Percentiles rank a stretch among this genome's conserved stretches.
phyloP scores from a whole-genome alignment of 1,139 yeast species.

The Suhomyces bolitotheri region DNA sequence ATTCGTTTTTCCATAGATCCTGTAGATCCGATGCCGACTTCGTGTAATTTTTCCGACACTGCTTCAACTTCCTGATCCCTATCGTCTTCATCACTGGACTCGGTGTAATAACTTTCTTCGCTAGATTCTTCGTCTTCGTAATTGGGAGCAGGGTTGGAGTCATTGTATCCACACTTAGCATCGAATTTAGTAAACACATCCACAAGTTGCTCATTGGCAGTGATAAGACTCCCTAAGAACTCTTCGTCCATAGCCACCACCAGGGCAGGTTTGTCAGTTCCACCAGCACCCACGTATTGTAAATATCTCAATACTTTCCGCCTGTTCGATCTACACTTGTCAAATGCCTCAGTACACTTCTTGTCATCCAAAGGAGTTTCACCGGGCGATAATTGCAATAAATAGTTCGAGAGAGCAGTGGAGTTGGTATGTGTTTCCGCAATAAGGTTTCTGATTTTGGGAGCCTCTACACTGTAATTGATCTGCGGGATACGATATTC shows the following conservation, averaged over 20 bases:
- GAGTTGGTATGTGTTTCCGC: conserved; percentile 79
- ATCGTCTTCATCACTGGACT: conserved; percentile 41
- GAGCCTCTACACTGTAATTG: conserved; percentile 69
- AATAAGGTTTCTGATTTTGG: conserved; percentile 65
- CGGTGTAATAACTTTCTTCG: conserved; percentile 48
- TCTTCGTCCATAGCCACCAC: conserved; percentile 60
- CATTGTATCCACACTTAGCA: conserved; percentile 38
- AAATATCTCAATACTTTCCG: conserved; percentile 76
- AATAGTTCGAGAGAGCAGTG: conserved; percentile 66
- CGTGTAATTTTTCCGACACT: conserved; percentile 13
- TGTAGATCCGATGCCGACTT: conserved; percentile 11
- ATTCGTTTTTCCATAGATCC: conserved; percentile 19
- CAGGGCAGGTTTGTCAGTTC: conserved; percentile 30
- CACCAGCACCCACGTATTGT: conserved; percentile 70
- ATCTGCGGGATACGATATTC: conserved; percentile 66
- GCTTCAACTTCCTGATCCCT: conserved; percentile 24
- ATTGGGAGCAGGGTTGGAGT: conserved; percentile 38
- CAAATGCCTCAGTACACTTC: conserved; percentile 60
- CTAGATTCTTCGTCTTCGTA: conserved; percentile 29
- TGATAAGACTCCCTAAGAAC: conserved; percentile 78
- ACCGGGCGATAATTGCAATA: conserved; percentile 55
- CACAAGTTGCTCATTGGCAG: conserved; percentile 88
- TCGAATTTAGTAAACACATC: conserved; percentile 71
- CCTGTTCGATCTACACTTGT: conserved; percentile 73
- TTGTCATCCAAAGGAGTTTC: conserved; percentile 63